Evolutionary conservation across 371 early-diverging fungal species (phyloP).

Genomic region (Apophysomyces ossiformis): DNA sequence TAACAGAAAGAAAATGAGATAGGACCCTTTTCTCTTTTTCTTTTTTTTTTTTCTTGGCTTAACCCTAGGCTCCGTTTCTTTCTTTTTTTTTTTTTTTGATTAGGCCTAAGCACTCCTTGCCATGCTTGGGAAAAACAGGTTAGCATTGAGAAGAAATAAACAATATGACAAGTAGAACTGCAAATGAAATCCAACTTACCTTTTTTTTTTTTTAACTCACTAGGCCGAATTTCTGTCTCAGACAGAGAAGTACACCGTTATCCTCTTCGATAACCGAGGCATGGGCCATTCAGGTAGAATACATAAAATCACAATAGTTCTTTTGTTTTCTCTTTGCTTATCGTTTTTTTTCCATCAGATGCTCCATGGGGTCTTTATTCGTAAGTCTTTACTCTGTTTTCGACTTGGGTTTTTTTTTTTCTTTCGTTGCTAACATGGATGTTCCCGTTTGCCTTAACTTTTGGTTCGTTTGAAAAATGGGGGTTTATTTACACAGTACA

Average conservation of each 20-base stretch:
- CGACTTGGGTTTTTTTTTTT: no score
- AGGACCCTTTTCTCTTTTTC: no score
- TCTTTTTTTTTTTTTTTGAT: no score
- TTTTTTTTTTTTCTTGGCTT: no score
- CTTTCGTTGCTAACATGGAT: no score
- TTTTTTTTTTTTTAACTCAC: not conserved
- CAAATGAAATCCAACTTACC: no score
- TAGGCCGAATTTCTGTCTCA: constrained; percentile 63
- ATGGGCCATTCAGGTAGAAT: constrained; percentile 60
- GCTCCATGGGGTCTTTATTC: constrained; percentile 53
- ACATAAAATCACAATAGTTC: not conserved
- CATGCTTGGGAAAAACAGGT: constrained; percentile 46
- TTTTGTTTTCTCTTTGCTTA: constrained; percentile 10
- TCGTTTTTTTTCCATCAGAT: constrained; percentile 18
- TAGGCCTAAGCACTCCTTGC: constrained; percentile 51
- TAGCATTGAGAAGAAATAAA: not conserved
- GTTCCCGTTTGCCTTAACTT: no score
- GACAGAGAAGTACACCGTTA: constrained; percentile 67
- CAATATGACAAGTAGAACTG: no score
- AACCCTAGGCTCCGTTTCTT: no score
- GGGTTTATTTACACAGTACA: constrained; percentile 45
- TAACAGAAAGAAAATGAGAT: constrained; percentile 12
- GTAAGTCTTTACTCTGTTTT: constrained; percentile 24
- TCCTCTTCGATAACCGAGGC: constrained; percentile 84
- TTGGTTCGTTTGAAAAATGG: no score